Evolutionary conservation across 1,284 basidiomycete genomes (phyloP).

Genomic region (Puccinia coronata): DNA sequence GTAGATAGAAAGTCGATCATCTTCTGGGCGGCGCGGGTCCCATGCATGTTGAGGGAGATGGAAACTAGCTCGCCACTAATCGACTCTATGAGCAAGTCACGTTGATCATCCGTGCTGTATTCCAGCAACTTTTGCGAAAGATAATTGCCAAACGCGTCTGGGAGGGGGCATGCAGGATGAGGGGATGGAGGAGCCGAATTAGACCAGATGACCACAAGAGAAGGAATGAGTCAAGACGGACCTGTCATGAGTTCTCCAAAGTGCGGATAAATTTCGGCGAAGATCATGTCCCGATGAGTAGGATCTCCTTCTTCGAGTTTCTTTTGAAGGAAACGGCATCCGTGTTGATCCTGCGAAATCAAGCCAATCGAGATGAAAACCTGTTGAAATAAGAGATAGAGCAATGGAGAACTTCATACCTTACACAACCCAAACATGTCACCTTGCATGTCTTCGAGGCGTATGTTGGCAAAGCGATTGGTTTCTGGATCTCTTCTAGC

Average conservation of each 20-base stretch:
- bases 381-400: neutral
- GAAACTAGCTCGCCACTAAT: slow-evolving; percentile 95
- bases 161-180: neutral
- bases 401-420: neutral
- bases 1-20: slow-evolving; percentile 99
- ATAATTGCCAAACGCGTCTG: slow-evolving; percentile 99
- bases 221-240: slow-evolving; percentile 58
- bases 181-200: neutral
- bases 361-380: slow-evolving; percentile 70
- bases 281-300: slow-evolving; percentile 98
- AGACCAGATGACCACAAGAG: neutral
- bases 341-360: slow-evolving; percentile 93
- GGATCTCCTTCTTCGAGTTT: slow-evolving; percentile 94
- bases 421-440: slow-evolving; percentile 52
- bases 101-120: slow-evolving; percentile 95
- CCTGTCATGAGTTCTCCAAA: slow-evolving; percentile 98
- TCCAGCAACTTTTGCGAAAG: slow-evolving; percentile 98
- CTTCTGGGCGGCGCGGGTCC: slow-evolving; percentile 98
- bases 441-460: slow-evolving; percentile 90
- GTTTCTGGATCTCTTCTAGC: slow-evolving; percentile 62
- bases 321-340: slow-evolving; percentile 97
- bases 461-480: slow-evolving; percentile 90
- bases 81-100: slow-evolving; percentile 94
- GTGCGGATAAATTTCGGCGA: slow-evolving; percentile 94
- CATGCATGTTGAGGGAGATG: slow-evolving; percentile 99